These are phyloP conservation scores for Coemansia sp. DNA, from an alignment of 192 early-diverging fungal species.

Conservation along the genomic window DNA sequence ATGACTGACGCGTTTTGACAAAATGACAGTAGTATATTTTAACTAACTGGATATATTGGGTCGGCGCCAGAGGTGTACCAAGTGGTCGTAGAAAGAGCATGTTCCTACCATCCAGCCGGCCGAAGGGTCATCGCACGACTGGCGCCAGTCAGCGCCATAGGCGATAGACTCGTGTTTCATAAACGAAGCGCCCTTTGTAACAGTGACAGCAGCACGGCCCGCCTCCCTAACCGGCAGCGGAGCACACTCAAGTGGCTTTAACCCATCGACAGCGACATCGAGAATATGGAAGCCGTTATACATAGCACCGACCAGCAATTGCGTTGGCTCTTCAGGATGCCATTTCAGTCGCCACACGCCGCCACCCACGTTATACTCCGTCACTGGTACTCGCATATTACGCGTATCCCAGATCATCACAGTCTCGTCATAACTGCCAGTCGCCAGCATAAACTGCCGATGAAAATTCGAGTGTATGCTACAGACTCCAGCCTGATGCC, in stretches of 20 bases:
- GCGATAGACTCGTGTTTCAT: slow-evolving; percentile 76
- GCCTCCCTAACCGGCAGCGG: slow-evolving; percentile 14
- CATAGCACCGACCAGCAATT: slow-evolving; percentile 85
- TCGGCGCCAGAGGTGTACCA: slow-evolving; percentile 67
- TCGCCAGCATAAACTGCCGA: slow-evolving; percentile 76
- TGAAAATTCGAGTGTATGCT: slow-evolving; percentile 87
- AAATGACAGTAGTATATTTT: neutral
- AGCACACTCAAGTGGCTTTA: neutral
- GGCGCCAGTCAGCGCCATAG: slow-evolving; percentile 81
- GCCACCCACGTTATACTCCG: slow-evolving; percentile 72
- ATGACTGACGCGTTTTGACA: neutral
- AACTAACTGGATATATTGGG: neutral
- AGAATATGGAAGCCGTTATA: slow-evolving; percentile 89
- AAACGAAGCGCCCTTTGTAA: slow-evolving; percentile 49
- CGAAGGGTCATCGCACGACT: slow-evolving; percentile 16
- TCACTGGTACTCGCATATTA: slow-evolving; percentile 73
- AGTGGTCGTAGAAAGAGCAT: slow-evolving; percentile 84
- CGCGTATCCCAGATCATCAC: slow-evolving; percentile 92
- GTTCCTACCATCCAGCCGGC: slow-evolving; percentile 60
- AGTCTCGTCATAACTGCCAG: slow-evolving; percentile 92
- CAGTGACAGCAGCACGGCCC: slow-evolving; percentile 13
- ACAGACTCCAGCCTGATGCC: slow-evolving; percentile 90
- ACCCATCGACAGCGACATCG: slow-evolving; percentile 49
- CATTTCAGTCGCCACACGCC: slow-evolving; percentile 96
- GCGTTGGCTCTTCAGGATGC: slow-evolving; percentile 72